Evolutionary conservation across 495 filamentous ascomycete species (phyloP), one percentile per base, ranked within the genome.

Genomic region (Elasticomyces elasticus): DNA sequence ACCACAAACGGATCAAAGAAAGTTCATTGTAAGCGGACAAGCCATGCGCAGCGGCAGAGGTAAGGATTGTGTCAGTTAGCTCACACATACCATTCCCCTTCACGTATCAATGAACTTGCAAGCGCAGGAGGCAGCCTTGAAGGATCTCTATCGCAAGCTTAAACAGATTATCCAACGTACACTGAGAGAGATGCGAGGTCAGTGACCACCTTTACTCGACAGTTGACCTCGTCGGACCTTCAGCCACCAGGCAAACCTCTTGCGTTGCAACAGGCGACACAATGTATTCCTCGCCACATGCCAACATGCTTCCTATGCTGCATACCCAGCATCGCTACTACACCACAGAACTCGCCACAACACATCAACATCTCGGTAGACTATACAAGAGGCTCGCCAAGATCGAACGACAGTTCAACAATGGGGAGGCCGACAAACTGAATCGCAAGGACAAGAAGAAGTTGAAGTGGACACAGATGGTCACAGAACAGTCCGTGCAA

Each of bases 371-470:
- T 24, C 49, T 62, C 13, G 41, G 50, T 31, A 51, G 48, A 20
- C 50, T 47, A 30, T 53, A 53, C 41, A n/a, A n/a, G 1, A 62
- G 49, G 37, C 54, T 54, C 25, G 52, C 49, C 26, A 25, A 26
- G 7, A 10, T 51, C 31, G 54, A 58, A n/a, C 31, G 22, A 9
- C 13, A 24, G 3, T 42, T 54, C 4, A 33, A 6, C 26, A n/a
- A 53, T 7, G 15, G 50, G 2, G 17, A 48, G 20, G 31, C 48
- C 9, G 28, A 13, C 15, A 12, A 22, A 2, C 50, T 59, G 22
- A 20, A 27, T 1, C 24, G 56, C 6, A 49, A 49, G n/a, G 50
- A 42, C 13, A 54, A 59, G 43, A 59, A 59, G 50, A 48, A 54
- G 25, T 4, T 41, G 1, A 51, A 59, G 42, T 59, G 51, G 50